Base-by-base conservation (phyloP, 257 asterid genomes). In the Nicotiana tabacum region DNA sequence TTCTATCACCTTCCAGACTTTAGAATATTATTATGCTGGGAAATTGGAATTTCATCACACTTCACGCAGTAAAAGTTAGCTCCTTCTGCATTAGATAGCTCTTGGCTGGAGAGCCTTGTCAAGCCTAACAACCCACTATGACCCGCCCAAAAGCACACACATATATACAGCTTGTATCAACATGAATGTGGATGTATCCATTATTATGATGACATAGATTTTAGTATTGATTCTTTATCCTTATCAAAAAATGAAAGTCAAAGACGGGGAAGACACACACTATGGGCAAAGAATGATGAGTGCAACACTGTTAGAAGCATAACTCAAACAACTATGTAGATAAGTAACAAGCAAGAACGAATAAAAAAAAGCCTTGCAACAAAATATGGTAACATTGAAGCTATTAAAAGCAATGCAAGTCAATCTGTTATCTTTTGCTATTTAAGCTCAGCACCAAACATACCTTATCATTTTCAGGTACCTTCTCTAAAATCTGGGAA, bases 391-490 rank as follows among this genome's bases (percentile, higher is more conserved):
- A 9, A 60, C 27, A 29, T 27, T 30, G 27, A 48, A 76, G 27
- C 80, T 13, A 76, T 76, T 51, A 29, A 51, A 39, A 76, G 80
- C 29, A 51, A 48, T 76, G 64, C 24, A 30, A 27, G 39, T 76
- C 46, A 3, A 51, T 27, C 64, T 48, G 64, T 27, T 29, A 4
- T 13, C 46, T 74, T 74, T 51, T 76, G 43, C 32, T 74, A 80
- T 74, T 48, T 33, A 62, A 83, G 69, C 64, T 81, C 81, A 77
- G 77, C 80, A 80, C 61, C 58, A 67, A 62, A 81, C 91, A 82
- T 86, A 93, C 98, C 97, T 94, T 94, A 86, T 93, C 97, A 80
- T 84, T 92, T 84, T 94, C 98, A 30, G 91, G 87, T 74, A 94
- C 96, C 90, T 93, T 93, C 92, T 90, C 95, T 94, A 94, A 86